These are phyloP conservation scores for Aureoboletus auriporus DNA, from an alignment of 768 basidiomycete species.

Conservation along the genomic window DNA sequence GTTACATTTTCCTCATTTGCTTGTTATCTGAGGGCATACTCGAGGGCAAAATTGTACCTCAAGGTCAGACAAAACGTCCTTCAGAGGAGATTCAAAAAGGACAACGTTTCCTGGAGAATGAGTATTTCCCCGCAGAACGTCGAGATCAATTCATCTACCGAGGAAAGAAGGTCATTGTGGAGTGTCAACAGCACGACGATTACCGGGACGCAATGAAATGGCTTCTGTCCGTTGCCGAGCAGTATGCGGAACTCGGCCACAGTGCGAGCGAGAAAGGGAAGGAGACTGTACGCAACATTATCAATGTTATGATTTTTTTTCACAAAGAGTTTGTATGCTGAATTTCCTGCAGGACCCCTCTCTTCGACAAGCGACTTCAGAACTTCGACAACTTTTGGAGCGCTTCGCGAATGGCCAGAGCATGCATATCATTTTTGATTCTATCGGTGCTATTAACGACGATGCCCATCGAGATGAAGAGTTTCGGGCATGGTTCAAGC, in stretches of 20 bases:
- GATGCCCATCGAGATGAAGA: slow-evolving; percentile 74
- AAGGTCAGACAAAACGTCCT: slow-evolving; percentile 59
- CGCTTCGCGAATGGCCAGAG: slow-evolving; percentile 79
- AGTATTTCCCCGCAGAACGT: slow-evolving; percentile 87
- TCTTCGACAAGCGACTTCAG: slow-evolving; percentile 51
- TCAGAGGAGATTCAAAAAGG: slow-evolving; percentile 53
- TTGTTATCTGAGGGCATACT: slow-evolving; percentile 1
- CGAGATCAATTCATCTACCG: slow-evolving; percentile 92
- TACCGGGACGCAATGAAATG: slow-evolving; percentile 81
- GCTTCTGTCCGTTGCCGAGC: slow-evolving; percentile 59
- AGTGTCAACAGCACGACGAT: slow-evolving; percentile 89
- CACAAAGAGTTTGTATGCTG: slow-evolving; percentile 11
- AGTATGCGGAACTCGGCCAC: slow-evolving; percentile 56
- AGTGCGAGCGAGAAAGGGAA: slow-evolving; percentile 33
- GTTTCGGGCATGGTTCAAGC: slow-evolving; percentile 69
- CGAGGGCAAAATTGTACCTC: slow-evolving; percentile 52
- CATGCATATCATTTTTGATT: slow-evolving; percentile 64
- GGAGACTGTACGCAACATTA: slow-evolving; percentile 18
- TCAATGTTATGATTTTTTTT: slow-evolving; percentile 6
- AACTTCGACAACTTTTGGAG: slow-evolving; percentile 81
- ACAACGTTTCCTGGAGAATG: slow-evolving; percentile 69
- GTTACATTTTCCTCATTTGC: background rate
- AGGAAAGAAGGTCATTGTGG: slow-evolving; percentile 88
- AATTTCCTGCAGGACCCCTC: slow-evolving; percentile 42
- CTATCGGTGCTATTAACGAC: slow-evolving; percentile 66